phyloP scores from a whole-genome alignment of 768 basidiomycete genomes.

The Mycena maculata region DNA sequence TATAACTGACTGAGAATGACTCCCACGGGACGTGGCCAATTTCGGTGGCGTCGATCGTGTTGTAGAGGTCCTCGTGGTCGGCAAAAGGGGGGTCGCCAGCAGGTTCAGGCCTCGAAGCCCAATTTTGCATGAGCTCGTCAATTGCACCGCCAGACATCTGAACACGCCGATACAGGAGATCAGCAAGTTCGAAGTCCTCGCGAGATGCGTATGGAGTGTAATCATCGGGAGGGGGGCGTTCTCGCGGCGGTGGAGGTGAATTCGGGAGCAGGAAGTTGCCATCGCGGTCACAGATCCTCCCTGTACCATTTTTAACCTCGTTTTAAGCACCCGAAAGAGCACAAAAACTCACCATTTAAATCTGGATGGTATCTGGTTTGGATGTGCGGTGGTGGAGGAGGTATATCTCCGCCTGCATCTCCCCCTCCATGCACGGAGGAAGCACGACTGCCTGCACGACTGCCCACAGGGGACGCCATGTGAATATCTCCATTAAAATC shows the following conservation, averaged over 20 bases:
- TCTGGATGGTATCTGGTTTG: too few relatives aligned
- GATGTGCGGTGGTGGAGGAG: too few relatives aligned
- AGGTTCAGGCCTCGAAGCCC: slow-evolving; percentile 18
- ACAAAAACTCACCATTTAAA: background rate
- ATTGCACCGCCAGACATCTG: slow-evolving; percentile 24
- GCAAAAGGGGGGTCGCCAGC: slow-evolving; percentile 17
- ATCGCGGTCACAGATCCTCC: slow-evolving; percentile 14
- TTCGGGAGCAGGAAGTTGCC: background rate
- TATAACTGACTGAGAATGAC: slow-evolving; percentile 10
- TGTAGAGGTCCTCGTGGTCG: slow-evolving; percentile 21
- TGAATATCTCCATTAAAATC: too few relatives aligned
- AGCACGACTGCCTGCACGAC: too few relatives aligned
- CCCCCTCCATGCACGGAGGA: too few relatives aligned
- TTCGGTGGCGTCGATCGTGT: slow-evolving; percentile 16
- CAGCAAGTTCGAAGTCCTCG: slow-evolving; percentile 24
- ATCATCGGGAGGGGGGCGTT: background rate
- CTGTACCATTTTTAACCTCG: slow-evolving; percentile 15
- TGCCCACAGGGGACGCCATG: too few relatives aligned
- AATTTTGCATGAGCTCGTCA: slow-evolving; percentile 27
- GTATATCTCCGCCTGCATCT: too few relatives aligned
- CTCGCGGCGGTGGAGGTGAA: background rate
- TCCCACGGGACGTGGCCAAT: slow-evolving; percentile 19
- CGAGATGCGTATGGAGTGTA: background rate
- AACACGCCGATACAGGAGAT: slow-evolving; percentile 19
- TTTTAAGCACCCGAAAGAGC: background rate